These are phyloP conservation scores for Neophaeococcomyces aloes DNA, from an alignment of 2,329 filamentous ascomycete genomes.

Conservation along the genomic window DNA sequence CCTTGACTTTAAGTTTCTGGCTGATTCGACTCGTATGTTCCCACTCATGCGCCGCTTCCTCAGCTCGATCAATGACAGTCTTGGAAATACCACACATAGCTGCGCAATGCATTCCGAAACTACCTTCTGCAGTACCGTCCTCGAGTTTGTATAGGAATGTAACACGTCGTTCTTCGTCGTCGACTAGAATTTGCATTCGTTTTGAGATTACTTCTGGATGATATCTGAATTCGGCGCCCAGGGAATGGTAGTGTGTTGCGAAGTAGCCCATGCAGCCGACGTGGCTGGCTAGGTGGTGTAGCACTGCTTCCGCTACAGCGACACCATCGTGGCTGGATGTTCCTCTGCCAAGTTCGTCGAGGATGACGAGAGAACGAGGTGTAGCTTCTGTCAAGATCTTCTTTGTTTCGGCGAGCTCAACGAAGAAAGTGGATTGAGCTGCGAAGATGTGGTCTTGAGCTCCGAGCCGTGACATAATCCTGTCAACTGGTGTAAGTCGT, in stretches of 20 bases:
- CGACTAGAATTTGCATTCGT: conserved; percentile 91
- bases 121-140: conserved; percentile 85
- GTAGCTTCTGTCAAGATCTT: conserved; percentile 95
- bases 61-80: conserved; percentile 73
- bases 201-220: conserved; percentile 81
- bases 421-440: conserved; percentile 94
- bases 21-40: conserved; percentile 87
- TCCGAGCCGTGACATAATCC: conserved; percentile 96
- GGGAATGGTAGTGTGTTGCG: conserved; percentile 91
- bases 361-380: conserved; percentile 84
- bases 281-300: conserved; percentile 91
- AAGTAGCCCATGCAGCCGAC: conserved; percentile 94
- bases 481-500: conserved; percentile 77
- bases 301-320: conserved; percentile 86
- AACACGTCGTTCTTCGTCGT: conserved; percentile 72
- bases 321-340: conserved; percentile 95
- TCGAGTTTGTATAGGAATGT: conserved; percentile 95
- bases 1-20: conserved; percentile 64
- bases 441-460: conserved; percentile 99
- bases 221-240: conserved; percentile 78
- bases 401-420: conserved; percentile 93
- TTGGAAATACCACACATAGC: conserved; percentile 91
- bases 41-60: conserved; percentile 82
- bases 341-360: conserved; percentile 90
- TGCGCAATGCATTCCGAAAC: conserved; percentile 98